A percentile compares a stretch with the other conserved stretches of the same genome.
Evolutionary conservation across 108 stramenopile genomes (phyloP).

Genomic region (Asterionellopsis glacialis): DNA sequence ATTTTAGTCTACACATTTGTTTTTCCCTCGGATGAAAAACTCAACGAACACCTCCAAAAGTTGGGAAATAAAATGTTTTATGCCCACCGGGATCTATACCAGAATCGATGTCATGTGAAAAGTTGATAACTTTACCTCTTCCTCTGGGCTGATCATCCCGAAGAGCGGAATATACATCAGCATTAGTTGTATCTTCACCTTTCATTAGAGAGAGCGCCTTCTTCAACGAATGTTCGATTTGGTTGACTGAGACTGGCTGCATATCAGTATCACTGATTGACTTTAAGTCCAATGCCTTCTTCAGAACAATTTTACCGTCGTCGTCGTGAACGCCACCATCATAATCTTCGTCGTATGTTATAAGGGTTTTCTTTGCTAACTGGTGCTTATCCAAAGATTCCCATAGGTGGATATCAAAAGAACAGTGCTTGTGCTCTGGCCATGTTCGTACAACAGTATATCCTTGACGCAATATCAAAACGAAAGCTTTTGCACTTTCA

Average conservation of each 20-base stretch:
- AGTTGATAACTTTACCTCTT: constrained; percentile 38
- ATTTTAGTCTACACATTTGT: no score
- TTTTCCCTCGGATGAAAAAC: no score
- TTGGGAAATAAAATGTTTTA: no score
- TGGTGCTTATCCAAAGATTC: constrained; percentile 34
- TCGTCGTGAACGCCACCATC: neutral
- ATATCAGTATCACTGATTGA: neutral
- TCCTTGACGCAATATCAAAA: constrained; percentile 27
- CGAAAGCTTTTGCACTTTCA: neutral
- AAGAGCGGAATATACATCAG: constrained; percentile 4
- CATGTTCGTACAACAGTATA: constrained; percentile 21
- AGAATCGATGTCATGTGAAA: constrained; percentile 22
- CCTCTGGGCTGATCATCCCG: constrained; percentile 51
- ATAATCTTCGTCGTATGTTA: constrained; percentile 3
- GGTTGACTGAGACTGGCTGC: neutral
- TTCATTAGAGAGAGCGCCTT: neutral
- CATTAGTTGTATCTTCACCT: neutral
- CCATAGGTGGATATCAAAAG: constrained; percentile 52
- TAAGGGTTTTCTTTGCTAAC: constrained; percentile 3
- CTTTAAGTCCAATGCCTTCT: neutral
- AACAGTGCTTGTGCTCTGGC: constrained; percentile 20
- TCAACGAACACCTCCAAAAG: no score
- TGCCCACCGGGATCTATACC: neutral
- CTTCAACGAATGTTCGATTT: neutral
- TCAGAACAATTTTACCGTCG: neutral